phyloP scores from a whole-genome alignment of 2,329 filamentous ascomycete genomes.

The Trichoderma endophyticum region DNA sequence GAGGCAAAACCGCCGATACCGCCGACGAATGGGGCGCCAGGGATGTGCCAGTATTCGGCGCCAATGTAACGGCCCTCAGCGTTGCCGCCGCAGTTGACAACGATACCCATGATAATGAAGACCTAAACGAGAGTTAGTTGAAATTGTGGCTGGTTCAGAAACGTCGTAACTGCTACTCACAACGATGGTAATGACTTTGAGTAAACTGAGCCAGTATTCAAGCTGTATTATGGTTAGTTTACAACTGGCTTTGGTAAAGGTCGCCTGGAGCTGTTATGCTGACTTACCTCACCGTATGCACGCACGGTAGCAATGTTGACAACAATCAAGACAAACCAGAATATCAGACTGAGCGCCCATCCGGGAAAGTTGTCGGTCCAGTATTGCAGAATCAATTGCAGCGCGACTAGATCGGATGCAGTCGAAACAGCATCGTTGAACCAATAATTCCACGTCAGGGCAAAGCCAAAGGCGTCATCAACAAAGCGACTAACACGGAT shows the following conservation, averaged over 20 bases:
- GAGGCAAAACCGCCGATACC: conserved; percentile 65
- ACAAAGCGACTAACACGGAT: conserved; percentile 41
- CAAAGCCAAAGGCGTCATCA: conserved; percentile 53
- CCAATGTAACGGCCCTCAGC: conserved; percentile 53
- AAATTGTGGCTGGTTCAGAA: conserved; percentile 29
- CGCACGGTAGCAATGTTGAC: conserved; percentile 35
- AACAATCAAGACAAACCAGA: conserved; percentile 53
- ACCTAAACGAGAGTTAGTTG: conserved; percentile 29
- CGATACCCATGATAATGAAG: conserved; percentile 63
- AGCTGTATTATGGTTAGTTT: conserved; percentile 31
- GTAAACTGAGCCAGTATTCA: background rate
- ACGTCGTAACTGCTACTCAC: conserved; percentile 44
- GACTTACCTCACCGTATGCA: conserved; percentile 35
- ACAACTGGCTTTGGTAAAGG: background rate
- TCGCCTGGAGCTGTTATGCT: background rate
- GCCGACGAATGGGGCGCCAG: conserved; percentile 61
- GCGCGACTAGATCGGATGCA: conserved; percentile 56
- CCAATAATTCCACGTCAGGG: conserved; percentile 60
- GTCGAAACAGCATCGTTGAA: conserved; percentile 58
- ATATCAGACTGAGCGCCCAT: conserved; percentile 61
- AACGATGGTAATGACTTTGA: background rate
- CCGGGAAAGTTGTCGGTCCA: conserved; percentile 62
- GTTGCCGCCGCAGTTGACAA: conserved; percentile 51
- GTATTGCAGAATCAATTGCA: conserved; percentile 55
- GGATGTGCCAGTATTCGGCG: conserved; percentile 54